Evolutionary conservation across 768 basidiomycete species (phyloP), one percentile per base, ranked within the genome.

Genomic region (Glaciozyma antarctica): DNA sequence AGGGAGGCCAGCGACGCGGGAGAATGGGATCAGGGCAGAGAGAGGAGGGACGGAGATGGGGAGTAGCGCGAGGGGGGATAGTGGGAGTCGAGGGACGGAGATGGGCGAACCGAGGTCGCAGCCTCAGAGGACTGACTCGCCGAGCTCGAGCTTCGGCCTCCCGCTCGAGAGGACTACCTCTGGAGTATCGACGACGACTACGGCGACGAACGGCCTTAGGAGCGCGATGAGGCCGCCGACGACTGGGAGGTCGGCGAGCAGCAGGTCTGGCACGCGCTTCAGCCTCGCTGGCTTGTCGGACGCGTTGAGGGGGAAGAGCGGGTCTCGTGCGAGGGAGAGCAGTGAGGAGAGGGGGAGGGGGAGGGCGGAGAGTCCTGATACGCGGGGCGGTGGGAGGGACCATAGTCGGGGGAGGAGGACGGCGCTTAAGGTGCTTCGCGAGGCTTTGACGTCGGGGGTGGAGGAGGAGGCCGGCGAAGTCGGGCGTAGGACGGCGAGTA

Each of bases 351-450:
- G 47, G 3, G 21, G 6, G 22, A 6, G n/a, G 9, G 22, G 2
- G 54, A 34, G 62, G 44, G 22, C 28, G 13, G 49, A 51, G 28
- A 66, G 65, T n/a, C 67, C 61, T 16, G 68, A 69, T 48, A 24
- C 52, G 3, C 53, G 53, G 5, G 48, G 57, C 1, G 51, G 52
- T 3, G 47, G 60, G 17, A 30, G 67, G 22, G 63, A 64, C 52
- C 62, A 68, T 53, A 64, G 66, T 10, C 58, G 68, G 16, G 68
- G 71, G 17, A 43, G 71, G 45, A 69, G 67, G 59, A 63, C 63
- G 47, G 69, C 64, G 38, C 60, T 67, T n/a, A 68, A 67, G 55
- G 66, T 63, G 5, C 58, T 67, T 0, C 57, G 69, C 2, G 64
- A 67, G 15, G 69, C 69, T 17, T 51, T 71, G 22, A 63, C 66